A percentile compares a stretch with the other conserved stretches of the same genome.
Conservation (phyloP, 306 rosid species). For the Medicago arabica region DNA sequence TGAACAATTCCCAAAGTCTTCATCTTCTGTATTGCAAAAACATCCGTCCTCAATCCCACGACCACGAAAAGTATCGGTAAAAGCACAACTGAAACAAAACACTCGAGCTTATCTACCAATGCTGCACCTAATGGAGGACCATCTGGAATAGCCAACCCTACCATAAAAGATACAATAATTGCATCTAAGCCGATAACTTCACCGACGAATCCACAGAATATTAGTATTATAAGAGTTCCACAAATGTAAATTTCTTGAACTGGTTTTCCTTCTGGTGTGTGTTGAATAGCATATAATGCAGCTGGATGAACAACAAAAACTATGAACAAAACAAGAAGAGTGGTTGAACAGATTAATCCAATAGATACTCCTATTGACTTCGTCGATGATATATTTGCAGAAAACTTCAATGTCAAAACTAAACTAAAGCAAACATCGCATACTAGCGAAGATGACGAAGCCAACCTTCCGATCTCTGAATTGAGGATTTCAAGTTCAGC, state of each 20-base stretch:
- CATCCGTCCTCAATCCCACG: slow-evolving; percentile 54
- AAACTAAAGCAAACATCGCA: slow-evolving; percentile 47
- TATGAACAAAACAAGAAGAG: slow-evolving; percentile 45
- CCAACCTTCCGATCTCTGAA: slow-evolving; percentile 68
- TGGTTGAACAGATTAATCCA: slow-evolving; percentile 42
- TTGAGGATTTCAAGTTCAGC: slow-evolving; percentile 62
- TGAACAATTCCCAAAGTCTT: slow-evolving; percentile 47
- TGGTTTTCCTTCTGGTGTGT: slow-evolving; percentile 65
- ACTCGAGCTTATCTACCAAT: slow-evolving; percentile 58
- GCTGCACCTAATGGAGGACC: slow-evolving; percentile 77
- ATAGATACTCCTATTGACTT: slow-evolving; percentile 44
- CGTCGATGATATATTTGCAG: slow-evolving; percentile 33
- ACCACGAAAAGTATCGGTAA: slow-evolving; percentile 52
- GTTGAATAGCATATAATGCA: slow-evolving; percentile 52
- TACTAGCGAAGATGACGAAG: slow-evolving; percentile 61
- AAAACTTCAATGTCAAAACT: slow-evolving; percentile 36
- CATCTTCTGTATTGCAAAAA: slow-evolving; percentile 52
- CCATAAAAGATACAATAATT: slow-evolving; percentile 46
- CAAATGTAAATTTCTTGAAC: slow-evolving; percentile 54
- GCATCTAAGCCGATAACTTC: slow-evolving; percentile 57
- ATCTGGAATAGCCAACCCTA: slow-evolving; percentile 71
- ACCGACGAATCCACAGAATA: slow-evolving; percentile 50
- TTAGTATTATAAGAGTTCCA: slow-evolving; percentile 42
- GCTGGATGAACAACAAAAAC: slow-evolving; percentile 54
- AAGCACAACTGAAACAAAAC: slow-evolving; percentile 55